Base-by-base conservation (phyloP, 495 filamentous ascomycete genomes). In the Xylaria telfairii region DNA sequence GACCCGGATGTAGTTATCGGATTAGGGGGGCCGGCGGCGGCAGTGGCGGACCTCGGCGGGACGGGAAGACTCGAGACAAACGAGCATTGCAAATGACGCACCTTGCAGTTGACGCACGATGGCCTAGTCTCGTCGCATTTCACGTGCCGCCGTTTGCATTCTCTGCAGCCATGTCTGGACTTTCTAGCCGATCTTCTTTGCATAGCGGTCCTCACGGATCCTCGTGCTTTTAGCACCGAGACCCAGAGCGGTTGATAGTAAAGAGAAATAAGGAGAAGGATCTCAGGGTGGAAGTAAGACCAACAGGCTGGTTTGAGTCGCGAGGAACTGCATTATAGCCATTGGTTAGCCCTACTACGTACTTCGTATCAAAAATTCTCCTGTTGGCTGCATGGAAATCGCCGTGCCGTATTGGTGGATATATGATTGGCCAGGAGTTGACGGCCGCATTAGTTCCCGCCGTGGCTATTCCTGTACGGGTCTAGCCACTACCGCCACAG, bases 41-140 rank as follows among this genome's bases (percentile, higher is more conserved):
- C 10, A n/a, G 62, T 1, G 1, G 44, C 17, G 17, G 62, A 1
- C 21, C 61, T n/a, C 4, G n/a, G 21, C 9, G 28, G 42, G 39
- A 32, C 10, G 54, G 70, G 56, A 61, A 68, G 24, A 39, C 21
- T 30, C 17, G 69, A 15, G 39, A 67, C 2, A 39, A 65, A 59
- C 4, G 69, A 65, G 26, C 56, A 53, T 8, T 49, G 39, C 24
- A 60, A 9, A 19, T 54, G 64, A 17, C 64, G 64, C 12, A 66
- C 64, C 19, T 41, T 63, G 54, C 76, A 78, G 30, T 76, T 74
- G 26, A 64, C 64, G 59, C 76, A 76, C 13, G 65, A 32, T 3
- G 76, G 76, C 28, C 28, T 71, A 39, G 19, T 47, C 62, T 78
- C 76, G 59, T 78, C 74, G 49, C 76, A 78, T 71, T 78, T 63